Evolutionary conservation across 2,329 filamentous ascomycete genomes (phyloP), one percentile per base, ranked within the genome.

Genomic region (Colletotrichum viniferum): DNA sequence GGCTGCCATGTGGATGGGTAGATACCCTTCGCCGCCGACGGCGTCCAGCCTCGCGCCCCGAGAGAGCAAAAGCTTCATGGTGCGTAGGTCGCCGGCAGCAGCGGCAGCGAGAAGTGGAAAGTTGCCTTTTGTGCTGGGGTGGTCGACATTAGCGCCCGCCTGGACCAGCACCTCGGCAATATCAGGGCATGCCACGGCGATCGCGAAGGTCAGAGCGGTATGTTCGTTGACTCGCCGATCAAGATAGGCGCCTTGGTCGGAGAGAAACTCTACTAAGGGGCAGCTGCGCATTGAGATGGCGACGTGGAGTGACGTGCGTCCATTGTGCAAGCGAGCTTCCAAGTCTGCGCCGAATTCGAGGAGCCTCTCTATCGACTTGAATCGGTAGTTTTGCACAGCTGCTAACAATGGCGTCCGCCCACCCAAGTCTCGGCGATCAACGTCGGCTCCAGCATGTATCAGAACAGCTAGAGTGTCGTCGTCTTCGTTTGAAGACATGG

Each of bases 31-130:
- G 13, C 69, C 69, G 60, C 72, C 76, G 8, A 52, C 30, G 9
- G 70, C 75, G 12, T 78, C 75, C 6, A 76, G 68, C 4, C 77
- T 68, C 43, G 79, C 80, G 16, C 75, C 74, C 9, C 68, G 74
- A 14, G 70, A 67, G 10, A 81, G 69, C 7, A 81, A 63, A 7
- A 78, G 64, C 48, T 76, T 76, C 26, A 75, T 73, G 48, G 79
- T 77, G 76, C 88, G 69, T 80, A 85, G n/a, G 77, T 83, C 63
- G 83, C 86, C 75, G 83, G 87, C 70, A 81, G 86, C 77, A 26
- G 91, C 92, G 79, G 91, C 91, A 9, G 78, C 68, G 12, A 80
- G 77, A 10, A 81, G 74, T 3, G 80, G 79, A 13, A 77, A 78
- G 18, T 73, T 77, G 6, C 77, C 78, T 30, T 73, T 77, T 4